Evolutionary conservation across 768 basidiomycete genomes (phyloP).

Genomic region (Leccinum aurantiacum): DNA sequence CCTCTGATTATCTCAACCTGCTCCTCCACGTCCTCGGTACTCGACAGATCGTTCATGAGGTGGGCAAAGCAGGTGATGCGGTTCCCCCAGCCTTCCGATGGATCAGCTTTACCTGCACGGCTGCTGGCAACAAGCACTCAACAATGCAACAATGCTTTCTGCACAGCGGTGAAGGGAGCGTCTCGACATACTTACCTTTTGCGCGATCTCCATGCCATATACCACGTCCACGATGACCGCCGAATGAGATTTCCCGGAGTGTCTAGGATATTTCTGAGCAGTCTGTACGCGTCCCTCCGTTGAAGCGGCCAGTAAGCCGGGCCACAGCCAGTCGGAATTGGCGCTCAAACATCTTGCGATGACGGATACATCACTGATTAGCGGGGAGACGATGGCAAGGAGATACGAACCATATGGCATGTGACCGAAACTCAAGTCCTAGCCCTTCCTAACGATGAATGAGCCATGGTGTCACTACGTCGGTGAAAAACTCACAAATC

Average conservation of each 20-base stretch:
- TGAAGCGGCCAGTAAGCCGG: conserved; percentile 45
- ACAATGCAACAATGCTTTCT: conserved; percentile 32
- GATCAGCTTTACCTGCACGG: not conserved
- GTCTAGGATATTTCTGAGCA: conserved; percentile 46
- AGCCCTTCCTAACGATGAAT: conserved; percentile 39
- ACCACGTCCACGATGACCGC: conserved; percentile 53
- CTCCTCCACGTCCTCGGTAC: conserved; percentile 12
- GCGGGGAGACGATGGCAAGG: not conserved
- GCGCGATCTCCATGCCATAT: conserved; percentile 48
- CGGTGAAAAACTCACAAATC: conserved; percentile 39
- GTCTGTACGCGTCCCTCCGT: conserved; percentile 41
- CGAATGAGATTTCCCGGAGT: conserved; percentile 43
- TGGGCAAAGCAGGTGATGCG: conserved; percentile 34
- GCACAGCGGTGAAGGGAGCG: conserved; percentile 40
- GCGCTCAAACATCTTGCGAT: conserved; percentile 52
- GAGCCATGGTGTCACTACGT: not conserved
- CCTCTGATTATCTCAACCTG: conserved; percentile 39
- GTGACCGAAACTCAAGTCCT: conserved; percentile 54
- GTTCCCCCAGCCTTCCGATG: conserved; percentile 22
- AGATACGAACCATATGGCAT: conserved; percentile 47
- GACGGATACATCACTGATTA: conserved; percentile 13
- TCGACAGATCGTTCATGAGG: conserved; percentile 24
- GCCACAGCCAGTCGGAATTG: conserved; percentile 48
- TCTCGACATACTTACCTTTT: conserved; percentile 44
- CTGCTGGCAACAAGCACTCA: conserved; percentile 20